phyloP scores from a whole-genome alignment of 2,329 filamentous ascomycete species.

The Cercospora sp. region DNA sequence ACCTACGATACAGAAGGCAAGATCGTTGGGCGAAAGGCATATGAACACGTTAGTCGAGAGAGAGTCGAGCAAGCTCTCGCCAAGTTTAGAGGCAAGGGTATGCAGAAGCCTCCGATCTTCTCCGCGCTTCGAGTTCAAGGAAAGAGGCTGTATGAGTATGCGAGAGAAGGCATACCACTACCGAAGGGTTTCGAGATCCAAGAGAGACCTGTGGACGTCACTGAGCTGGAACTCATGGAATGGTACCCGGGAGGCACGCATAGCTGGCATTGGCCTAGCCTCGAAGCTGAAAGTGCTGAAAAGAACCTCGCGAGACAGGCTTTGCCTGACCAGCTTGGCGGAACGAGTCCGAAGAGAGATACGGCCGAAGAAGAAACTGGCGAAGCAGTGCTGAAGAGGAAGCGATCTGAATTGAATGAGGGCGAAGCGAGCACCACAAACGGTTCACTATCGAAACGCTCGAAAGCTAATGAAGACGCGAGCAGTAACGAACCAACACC shows the following conservation, averaged over 20 bases:
- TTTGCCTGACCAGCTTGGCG: slow-evolving; percentile 43
- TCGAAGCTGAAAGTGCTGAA: slow-evolving; percentile 74
- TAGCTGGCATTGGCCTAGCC: slow-evolving; percentile 72
- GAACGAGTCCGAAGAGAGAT: slow-evolving; percentile 26
- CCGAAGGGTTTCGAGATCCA: slow-evolving; percentile 73
- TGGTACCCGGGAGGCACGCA: slow-evolving; percentile 82
- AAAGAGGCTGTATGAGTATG: slow-evolving; percentile 94
- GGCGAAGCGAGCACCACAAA: slow-evolving; percentile 9
- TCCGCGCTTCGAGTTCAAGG: slow-evolving; percentile 91
- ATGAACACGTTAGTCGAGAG: slow-evolving; percentile 77
- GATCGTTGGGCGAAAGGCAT: slow-evolving; percentile 70
- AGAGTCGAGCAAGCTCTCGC: slow-evolving; percentile 74
- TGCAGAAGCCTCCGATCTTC: slow-evolving; percentile 89
- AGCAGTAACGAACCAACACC: slow-evolving; percentile 10
- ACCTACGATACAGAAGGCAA: slow-evolving; percentile 87
- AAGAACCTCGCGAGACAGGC: slow-evolving; percentile 73
- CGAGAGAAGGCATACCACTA: slow-evolving; percentile 81
- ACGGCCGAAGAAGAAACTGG: slow-evolving; percentile 16
- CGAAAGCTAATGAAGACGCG: slow-evolving; percentile 35
- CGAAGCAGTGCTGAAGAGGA: slow-evolving; percentile 33
- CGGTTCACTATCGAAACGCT: slow-evolving; percentile 38
- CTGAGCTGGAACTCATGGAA: slow-evolving; percentile 76
- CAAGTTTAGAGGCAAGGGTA: slow-evolving; percentile 76
- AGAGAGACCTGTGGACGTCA: slow-evolving; percentile 74
- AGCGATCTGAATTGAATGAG: slow-evolving; percentile 33